Evolutionary conservation across 169 alveolate genomes (phyloP).

Genomic region (Prorocentrum cordatum): DNA sequence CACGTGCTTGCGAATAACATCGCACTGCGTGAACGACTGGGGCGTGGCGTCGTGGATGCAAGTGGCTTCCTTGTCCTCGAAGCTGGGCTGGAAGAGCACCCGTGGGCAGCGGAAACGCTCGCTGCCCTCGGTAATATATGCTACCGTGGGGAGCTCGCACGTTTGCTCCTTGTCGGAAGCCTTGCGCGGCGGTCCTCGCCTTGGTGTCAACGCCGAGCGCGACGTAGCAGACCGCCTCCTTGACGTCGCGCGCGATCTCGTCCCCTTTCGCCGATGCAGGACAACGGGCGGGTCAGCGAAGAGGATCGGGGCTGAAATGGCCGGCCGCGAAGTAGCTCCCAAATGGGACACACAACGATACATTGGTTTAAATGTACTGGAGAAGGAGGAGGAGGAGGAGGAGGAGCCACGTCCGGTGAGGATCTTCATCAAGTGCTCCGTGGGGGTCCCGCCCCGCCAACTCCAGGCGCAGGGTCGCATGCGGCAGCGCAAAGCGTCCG

Average conservation of each 20-base stretch:
- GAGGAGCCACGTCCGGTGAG: constrained; percentile 89
- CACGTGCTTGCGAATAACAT: constrained; percentile 90
- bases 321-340: too few relatives aligned
- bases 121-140: constrained; percentile 86
- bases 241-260: constrained; percentile 93
- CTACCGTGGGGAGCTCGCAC: constrained; percentile 95
- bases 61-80: background rate
- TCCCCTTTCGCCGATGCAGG: too few relatives aligned
- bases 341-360: too few relatives aligned
- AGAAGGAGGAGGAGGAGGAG: constrained; percentile 90
- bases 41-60: constrained; percentile 88
- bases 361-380: too few relatives aligned
- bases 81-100: constrained; percentile 74
- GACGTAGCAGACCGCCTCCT: constrained; percentile 96
- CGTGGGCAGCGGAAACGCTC: constrained; percentile 96
- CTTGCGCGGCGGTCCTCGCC: constrained; percentile 81
- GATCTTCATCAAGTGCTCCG: constrained; percentile 88
- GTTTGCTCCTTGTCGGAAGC: constrained; percentile 84
- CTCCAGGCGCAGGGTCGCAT: constrained; percentile 87
- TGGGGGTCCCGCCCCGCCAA: constrained; percentile 96
- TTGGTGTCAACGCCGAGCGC: constrained; percentile 88
- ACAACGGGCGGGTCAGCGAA: too few relatives aligned
- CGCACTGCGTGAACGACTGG: constrained; percentile 92
- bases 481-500: constrained; percentile 83
- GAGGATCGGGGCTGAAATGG: too few relatives aligned